These are phyloP conservation scores for Colletotrichum sp. DNA, from an alignment of 2,329 filamentous ascomycete species.

Conservation along the genomic window DNA sequence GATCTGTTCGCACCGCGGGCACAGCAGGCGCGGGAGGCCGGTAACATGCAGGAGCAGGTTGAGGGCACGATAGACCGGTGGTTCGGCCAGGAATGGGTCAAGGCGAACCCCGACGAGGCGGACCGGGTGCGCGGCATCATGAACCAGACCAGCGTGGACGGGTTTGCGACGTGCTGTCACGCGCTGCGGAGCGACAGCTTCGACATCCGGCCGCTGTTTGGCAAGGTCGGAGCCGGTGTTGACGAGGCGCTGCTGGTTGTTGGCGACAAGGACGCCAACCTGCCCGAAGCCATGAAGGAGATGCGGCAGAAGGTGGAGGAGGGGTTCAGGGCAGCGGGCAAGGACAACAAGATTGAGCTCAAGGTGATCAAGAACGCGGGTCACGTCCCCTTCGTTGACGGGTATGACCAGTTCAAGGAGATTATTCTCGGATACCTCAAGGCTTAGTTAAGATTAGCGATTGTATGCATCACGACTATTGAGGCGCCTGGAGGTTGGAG, in stretches of 20 bases:
- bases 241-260: conserved; percentile 42
- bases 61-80: conserved; percentile 42
- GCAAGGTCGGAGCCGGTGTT: conserved; percentile 35
- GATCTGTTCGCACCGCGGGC: conserved; percentile 42
- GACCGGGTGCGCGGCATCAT: conserved; percentile 39
- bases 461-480: background rate
- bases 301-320: conserved; percentile 40
- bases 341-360: conserved; percentile 31
- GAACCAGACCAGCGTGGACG: conserved; percentile 41
- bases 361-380: conserved; percentile 40
- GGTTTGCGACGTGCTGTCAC: conserved; percentile 45
- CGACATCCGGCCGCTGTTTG: conserved; percentile 41
- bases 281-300: conserved; percentile 41
- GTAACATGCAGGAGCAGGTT: conserved; percentile 34
- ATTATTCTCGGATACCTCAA: conserved; percentile 30
- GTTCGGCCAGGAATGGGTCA: conserved; percentile 44
- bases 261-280: conserved; percentile 46
- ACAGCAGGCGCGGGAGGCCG: conserved; percentile 34
- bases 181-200: conserved; percentile 41
- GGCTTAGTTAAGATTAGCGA: background rate
- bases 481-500: background rate
- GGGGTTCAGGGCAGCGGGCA: conserved; percentile 31
- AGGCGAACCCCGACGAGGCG: conserved; percentile 37
- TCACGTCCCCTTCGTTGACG: conserved; percentile 44
- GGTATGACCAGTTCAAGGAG: conserved; percentile 34